These are phyloP conservation scores for Penicillium lividum DNA, from an alignment of 495 filamentous ascomycete genomes.

Conservation along the genomic window DNA sequence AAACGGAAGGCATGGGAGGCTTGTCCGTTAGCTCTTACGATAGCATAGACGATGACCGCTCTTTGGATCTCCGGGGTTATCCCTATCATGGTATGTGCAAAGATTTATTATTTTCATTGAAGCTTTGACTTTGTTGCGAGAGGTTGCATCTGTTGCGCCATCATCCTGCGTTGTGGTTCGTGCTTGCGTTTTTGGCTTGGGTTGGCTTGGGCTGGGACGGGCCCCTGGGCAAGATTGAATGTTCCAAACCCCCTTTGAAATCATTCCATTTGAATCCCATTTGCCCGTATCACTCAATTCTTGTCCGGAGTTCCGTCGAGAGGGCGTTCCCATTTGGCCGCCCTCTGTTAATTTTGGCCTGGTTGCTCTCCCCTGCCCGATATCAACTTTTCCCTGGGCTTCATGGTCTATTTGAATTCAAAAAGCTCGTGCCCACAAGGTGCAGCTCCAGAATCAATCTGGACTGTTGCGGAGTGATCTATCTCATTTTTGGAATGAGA, in stretches of 20 bases:
- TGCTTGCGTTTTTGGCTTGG: constrained; percentile 12
- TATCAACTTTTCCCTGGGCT: background rate
- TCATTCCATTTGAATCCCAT: constrained; percentile 15
- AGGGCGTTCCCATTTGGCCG: background rate
- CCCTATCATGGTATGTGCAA: constrained; percentile 46
- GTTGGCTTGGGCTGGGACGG: background rate
- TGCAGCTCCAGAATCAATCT: constrained; percentile 7
- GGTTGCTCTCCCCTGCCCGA: background rate
- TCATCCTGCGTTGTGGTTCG: constrained; percentile 34
- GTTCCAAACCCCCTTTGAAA: background rate
- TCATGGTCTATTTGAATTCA: background rate
- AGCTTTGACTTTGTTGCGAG: constrained; percentile 28
- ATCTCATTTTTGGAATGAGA: constrained; percentile 20
- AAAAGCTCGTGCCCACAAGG: constrained; percentile 13
- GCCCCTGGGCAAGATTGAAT: constrained; percentile 1
- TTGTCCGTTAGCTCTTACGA: constrained; percentile 53
- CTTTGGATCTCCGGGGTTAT: constrained; percentile 46
- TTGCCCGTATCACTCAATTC: background rate
- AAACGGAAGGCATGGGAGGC: constrained; percentile 50
- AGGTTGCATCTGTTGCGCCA: constrained; percentile 45
- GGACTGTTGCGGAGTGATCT: background rate
- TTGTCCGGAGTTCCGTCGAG: background rate
- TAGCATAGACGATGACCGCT: constrained; percentile 49
- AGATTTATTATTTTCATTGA: background rate
- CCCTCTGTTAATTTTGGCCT: background rate